Evolutionary conservation across 2,329 filamentous ascomycete genomes (phyloP), one percentile per base, ranked within the genome.

Genomic region (Mycosphaerella sp.): DNA sequence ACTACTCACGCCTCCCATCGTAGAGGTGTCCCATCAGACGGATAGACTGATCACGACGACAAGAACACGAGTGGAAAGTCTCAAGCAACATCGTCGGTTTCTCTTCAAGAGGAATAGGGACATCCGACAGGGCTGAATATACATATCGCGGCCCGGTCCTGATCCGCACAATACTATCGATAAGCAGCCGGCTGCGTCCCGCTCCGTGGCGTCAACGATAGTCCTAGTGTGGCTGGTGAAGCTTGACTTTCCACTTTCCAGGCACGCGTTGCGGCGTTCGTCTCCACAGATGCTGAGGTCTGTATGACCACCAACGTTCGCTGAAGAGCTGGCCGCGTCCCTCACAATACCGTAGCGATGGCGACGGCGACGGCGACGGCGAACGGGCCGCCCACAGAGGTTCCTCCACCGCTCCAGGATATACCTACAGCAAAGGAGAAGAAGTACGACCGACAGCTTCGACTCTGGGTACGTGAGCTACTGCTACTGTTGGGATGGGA

Each of bases 401-500:
- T 70, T 12, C 74, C 73, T 21, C 73, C 75, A 21, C 65, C 70
- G 13, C 65, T 77, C 3, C 72, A 75, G 49, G 77, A 73, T 32
- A 53, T 68, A 2, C 80, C 79, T 32, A 78, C 77, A 10, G 78
- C 79, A 37, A 83, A 82, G 65, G 62, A 68, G 58, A 74, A 61
- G 52, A 94, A 88, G 66, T 98, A 98, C 72, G 93, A 98, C 69
- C 84, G 93, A 47, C 93, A 98, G 71, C 82, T 98, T 36, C 85
- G 94, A 47, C 75, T 98, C 12, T 98, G 93, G 93, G 56, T 55
- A 42, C 16, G 47, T 34, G 10, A 34, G 8, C 9, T 32, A 13
- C 30, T 10, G 30, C 18, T 4, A 32, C 30, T 12, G 10, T 34
- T 34, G 2, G 8, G 30, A 4, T 4, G 28, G 10, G 28, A 30